phyloP scores from a whole-genome alignment of 2,329 filamentous ascomycete species.

The Alternaria solani region DNA sequence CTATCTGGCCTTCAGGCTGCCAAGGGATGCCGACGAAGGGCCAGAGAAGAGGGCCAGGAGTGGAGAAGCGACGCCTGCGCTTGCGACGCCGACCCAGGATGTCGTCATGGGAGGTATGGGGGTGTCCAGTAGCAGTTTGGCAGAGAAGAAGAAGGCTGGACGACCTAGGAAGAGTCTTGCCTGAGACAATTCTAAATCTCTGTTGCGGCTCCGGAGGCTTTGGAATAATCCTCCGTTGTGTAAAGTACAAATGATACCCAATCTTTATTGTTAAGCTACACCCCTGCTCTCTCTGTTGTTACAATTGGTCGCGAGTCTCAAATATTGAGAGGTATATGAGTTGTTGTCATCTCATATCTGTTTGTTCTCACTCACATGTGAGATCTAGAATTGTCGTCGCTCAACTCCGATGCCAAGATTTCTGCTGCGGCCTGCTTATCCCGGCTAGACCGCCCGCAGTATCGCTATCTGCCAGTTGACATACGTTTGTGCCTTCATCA shows the following conservation, averaged over 20 bases:
- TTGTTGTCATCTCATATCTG: background rate
- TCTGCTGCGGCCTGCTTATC: slow-evolving; percentile 12
- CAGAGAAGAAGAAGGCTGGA: slow-evolving; percentile 37
- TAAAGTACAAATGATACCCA: slow-evolving; percentile 27
- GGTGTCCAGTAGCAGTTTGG: background rate
- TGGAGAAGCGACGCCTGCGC: slow-evolving; percentile 31
- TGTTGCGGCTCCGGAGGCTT: background rate
- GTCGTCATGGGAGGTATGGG: slow-evolving; percentile 21
- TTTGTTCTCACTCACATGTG: background rate
- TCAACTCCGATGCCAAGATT: slow-evolving; percentile 14
- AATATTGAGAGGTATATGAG: background rate
- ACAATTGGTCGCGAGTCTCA: background rate
- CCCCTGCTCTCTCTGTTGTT: background rate
- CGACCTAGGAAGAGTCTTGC: slow-evolving; percentile 38
- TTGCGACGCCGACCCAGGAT: slow-evolving; percentile 31
- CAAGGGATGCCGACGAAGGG: slow-evolving; percentile 48
- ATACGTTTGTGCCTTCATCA: background rate
- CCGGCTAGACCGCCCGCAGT: slow-evolving; percentile 2
- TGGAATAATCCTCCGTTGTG: background rate
- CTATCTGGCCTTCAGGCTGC: slow-evolving; percentile 64
- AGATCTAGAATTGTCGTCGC: slow-evolving; percentile 4
- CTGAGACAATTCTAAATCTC: background rate
- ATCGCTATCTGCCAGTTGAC: slow-evolving; percentile 3
- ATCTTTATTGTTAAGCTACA: background rate
- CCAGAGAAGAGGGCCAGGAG: slow-evolving; percentile 27